phyloP scores from a whole-genome alignment of 495 filamentous ascomycete species.

The Trichoderma parareesei region DNA sequence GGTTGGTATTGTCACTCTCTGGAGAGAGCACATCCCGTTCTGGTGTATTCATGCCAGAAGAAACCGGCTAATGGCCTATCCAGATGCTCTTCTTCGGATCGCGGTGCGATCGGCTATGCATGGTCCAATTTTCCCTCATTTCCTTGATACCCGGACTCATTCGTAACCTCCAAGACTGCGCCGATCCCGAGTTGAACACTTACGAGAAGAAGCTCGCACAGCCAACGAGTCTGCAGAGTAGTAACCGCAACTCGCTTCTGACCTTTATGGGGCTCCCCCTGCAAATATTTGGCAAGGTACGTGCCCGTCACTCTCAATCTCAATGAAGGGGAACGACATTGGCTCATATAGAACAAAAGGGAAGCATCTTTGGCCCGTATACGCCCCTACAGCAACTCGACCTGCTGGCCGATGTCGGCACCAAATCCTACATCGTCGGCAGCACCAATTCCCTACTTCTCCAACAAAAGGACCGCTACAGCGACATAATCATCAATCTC shows the following conservation, averaged over 20 bases:
- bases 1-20: constrained; percentile 40
- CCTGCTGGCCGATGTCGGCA: constrained; percentile 84
- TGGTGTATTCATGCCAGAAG: background rate
- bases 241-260: constrained; percentile 81
- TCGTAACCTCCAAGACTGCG: constrained; percentile 77
- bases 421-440: constrained; percentile 94
- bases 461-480: constrained; percentile 94
- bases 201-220: constrained; percentile 67
- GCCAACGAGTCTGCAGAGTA: constrained; percentile 83
- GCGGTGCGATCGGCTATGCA: constrained; percentile 87
- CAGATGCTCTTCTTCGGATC: constrained; percentile 99
- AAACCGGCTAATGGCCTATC: background rate
- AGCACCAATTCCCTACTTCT: constrained; percentile 91
- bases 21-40: background rate
- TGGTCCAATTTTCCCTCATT: constrained; percentile 95
- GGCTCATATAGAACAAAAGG: constrained; percentile 34
- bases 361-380: constrained; percentile 92
- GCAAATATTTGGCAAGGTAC: constrained; percentile 89
- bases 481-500: constrained; percentile 92
- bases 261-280: constrained; percentile 90
- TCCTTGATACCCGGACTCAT: constrained; percentile 90
- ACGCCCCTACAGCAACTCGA: constrained; percentile 95
- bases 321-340: background rate
- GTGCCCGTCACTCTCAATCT: background rate
- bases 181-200: constrained; percentile 78